Evolutionary conservation across 2,329 filamentous ascomycete genomes (phyloP), one percentile per base, ranked within the genome.

Genomic region (Fusarium chuoi): DNA sequence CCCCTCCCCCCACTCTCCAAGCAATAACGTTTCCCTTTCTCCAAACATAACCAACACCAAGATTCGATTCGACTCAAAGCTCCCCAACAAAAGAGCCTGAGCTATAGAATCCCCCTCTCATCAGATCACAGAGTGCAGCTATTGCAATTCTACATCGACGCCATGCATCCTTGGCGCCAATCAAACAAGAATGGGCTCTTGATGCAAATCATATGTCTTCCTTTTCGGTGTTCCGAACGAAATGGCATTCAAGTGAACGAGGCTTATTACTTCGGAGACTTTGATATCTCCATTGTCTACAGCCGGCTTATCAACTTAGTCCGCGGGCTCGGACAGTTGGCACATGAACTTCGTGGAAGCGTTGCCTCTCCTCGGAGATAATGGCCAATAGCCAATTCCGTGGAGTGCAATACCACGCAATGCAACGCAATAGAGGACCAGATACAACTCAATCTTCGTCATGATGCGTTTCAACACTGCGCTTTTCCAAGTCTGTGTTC

Each of bases 81-180:
- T 74, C 62, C 67, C 36, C 67, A 74, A 74, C 62, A 74, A 74
- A 68, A 51, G 28, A 46, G 42, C 39, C 26, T 48, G 51, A 24
- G n/a, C 38, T 35, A 28, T 49, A 36, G 48, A 28, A 41, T 46
- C 26, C 49, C 28, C 42, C 60, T 35, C 44, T 45, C 13, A n/a
- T 44, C 41, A 56, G 48, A 41, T 65, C 30, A 36, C n/a, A 20
- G 35, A 28, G 20, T 36, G 45, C 60, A 59, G 39, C 65, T 45
- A 58, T 70, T 39, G 52, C 54, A 63, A 46, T 73, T 45, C 33
- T 59, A n/a, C 24, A 51, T 61, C 58, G 39, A 62, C 64, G 64
- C 68, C 70, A 73, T 62, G 36, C 36, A 57, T 56, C 52, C 48
- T 71, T 76, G 60, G 63, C 62, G 54, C 54, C 64, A 68, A 75